These are phyloP conservation scores for Trichoderma polysporum DNA, from an alignment of 2,329 filamentous ascomycete genomes.

Conservation along the genomic window DNA sequence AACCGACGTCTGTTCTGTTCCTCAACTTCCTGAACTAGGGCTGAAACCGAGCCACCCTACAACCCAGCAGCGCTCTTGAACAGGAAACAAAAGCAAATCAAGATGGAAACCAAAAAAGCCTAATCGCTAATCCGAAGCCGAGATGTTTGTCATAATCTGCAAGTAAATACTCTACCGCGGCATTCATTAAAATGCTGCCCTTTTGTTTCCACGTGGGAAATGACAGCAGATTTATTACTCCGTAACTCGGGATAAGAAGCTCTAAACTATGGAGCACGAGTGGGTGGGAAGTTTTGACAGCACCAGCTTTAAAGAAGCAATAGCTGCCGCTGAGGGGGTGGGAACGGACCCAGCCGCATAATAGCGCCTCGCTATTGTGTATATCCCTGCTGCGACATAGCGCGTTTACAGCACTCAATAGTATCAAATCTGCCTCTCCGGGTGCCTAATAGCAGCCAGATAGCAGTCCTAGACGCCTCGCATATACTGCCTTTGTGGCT, in stretches of 20 bases:
- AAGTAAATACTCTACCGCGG: neutral
- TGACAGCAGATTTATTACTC: neutral
- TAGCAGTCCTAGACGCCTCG: neutral
- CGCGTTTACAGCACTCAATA: neutral
- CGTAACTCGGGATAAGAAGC: neutral
- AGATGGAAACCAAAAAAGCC: neutral
- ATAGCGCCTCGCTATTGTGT: neutral
- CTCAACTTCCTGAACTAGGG: neutral
- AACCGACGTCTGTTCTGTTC: neutral
- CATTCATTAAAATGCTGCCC: no score
- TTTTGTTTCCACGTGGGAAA: neutral
- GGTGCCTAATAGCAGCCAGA: neutral
- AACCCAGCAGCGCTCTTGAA: neutral
- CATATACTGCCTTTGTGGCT: neutral
- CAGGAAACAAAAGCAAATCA: neutral
- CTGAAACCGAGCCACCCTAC: neutral
- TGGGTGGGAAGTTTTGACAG: neutral
- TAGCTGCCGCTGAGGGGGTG: neutral
- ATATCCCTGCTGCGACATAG: no score
- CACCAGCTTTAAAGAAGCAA: neutral
- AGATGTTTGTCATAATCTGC: neutral
- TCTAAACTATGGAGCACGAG: neutral
- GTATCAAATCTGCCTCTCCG: neutral
- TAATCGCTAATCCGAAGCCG: neutral
- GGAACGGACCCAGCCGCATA: neutral